These are phyloP conservation scores for Penicillium lagena DNA, from an alignment of 495 filamentous ascomycete genomes.

Conservation along the genomic window DNA sequence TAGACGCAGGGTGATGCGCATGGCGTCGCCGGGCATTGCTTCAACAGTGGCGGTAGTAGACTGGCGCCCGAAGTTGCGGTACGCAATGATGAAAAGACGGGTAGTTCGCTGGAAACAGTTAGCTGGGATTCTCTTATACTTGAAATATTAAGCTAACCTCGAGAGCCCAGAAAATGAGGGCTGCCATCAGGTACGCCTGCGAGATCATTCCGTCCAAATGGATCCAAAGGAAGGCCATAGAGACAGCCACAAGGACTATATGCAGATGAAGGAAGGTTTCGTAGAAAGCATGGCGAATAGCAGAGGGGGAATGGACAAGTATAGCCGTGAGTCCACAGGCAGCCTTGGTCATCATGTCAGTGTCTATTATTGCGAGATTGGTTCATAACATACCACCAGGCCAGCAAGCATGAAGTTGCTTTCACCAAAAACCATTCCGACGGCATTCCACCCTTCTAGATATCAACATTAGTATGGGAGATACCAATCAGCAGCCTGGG, in stretches of 20 bases:
- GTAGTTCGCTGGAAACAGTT: conserved; percentile 38
- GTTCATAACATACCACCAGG: conserved; percentile 38
- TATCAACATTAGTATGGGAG: conserved; percentile 10
- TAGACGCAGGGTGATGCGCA: conserved; percentile 73
- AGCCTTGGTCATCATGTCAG: conserved; percentile 23
- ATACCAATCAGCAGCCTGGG: background rate
- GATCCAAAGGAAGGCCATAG: conserved; percentile 60
- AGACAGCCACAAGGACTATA: conserved; percentile 58
- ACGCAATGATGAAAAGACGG: conserved; percentile 62
- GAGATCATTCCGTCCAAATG: conserved; percentile 65
- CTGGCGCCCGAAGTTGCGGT: conserved; percentile 58
- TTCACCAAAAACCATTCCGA: conserved; percentile 37
- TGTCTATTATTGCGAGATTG: background rate
- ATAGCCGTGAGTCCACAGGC: conserved; percentile 47
- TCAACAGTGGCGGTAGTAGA: conserved; percentile 69
- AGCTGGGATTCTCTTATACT: background rate
- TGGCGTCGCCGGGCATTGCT: conserved; percentile 72
- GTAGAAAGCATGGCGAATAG: conserved; percentile 89
- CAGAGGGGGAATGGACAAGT: conserved; percentile 60
- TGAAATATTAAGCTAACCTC: conserved; percentile 39
- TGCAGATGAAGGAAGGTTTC: conserved; percentile 87
- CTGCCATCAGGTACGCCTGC: conserved; percentile 56
- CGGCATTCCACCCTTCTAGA: conserved; percentile 53
- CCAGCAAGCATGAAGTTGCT: conserved; percentile 55
- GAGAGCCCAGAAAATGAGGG: conserved; percentile 68